A percentile compares a stretch with the other conserved stretches of the same genome.
Conservation (phyloP, 306 rosid genomes). For the Mimosa pudica region DNA sequence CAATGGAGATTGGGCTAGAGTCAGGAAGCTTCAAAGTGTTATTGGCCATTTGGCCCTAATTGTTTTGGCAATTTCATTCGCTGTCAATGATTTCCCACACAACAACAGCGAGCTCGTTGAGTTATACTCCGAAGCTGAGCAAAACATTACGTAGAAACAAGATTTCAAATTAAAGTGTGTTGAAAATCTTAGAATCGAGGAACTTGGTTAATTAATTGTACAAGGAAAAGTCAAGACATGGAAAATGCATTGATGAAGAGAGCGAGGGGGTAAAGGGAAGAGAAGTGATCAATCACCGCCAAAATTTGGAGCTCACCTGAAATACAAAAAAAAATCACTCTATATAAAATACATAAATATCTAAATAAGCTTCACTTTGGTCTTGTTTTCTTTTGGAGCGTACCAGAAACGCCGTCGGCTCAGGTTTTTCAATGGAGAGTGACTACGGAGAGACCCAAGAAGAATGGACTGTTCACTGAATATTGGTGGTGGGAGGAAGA, state of each 20-base stretch:
- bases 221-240: slow-evolving; percentile 32
- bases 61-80: slow-evolving; percentile 58
- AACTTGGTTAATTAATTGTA: not conserved
- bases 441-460: no score
- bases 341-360: no score
- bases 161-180: not conserved
- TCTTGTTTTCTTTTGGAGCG: no score
- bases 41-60: slow-evolving; percentile 40
- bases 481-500: no score
- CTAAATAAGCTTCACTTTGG: no score
- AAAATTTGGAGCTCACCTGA: no score
- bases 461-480: no score
- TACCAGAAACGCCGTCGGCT: no score
- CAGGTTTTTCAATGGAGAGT: no score
- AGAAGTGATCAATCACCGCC: slow-evolving; percentile 36
- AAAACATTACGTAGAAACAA: slow-evolving; percentile 24
- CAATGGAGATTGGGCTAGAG: slow-evolving; percentile 40
- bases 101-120: slow-evolving; percentile 52
- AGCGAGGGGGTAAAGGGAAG: slow-evolving; percentile 21
- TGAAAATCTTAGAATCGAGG: slow-evolving; percentile 1
- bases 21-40: slow-evolving; percentile 66
- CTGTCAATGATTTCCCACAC: slow-evolving; percentile 66
- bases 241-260: slow-evolving; percentile 37
- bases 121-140: slow-evolving; percentile 47
- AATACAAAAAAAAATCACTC: no score